Conservation (phyloP, 768 basidiomycete genomes). For the Kwoniella bestiolae region DNA sequence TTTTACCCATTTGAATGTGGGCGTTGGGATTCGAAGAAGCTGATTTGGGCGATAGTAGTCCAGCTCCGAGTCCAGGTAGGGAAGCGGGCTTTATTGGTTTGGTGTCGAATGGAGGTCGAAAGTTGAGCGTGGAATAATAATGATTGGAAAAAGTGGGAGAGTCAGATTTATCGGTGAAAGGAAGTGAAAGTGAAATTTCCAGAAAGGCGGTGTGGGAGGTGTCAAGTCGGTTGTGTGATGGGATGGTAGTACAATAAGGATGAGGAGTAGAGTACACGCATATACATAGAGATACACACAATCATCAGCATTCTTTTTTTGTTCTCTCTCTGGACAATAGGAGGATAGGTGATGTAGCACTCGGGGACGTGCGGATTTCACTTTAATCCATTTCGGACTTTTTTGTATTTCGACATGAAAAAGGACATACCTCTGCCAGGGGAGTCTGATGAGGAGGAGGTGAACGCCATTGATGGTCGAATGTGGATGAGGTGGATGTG, state of each 20-base stretch:
- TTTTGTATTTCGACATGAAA: neutral
- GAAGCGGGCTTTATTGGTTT: slow-evolving; percentile 21
- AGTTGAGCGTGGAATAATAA: neutral
- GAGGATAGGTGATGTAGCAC: neutral
- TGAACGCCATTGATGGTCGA: slow-evolving; percentile 35
- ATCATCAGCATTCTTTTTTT: slow-evolving; percentile 3
- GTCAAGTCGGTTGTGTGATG: neutral
- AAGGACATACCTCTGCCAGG: slow-evolving; percentile 37
- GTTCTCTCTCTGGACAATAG: slow-evolving; percentile 7
- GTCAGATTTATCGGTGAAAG: slow-evolving; percentile 4
- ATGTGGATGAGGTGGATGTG: slow-evolving; percentile 5
- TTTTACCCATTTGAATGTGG: slow-evolving; percentile 19
- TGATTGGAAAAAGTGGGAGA: neutral
- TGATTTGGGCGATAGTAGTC: slow-evolving; percentile 19
- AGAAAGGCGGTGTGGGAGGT: slow-evolving; percentile 11
- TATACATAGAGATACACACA: slow-evolving; percentile 4
- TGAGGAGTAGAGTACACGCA: neutral
- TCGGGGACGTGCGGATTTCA: slow-evolving; percentile 18
- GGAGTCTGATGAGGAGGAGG: slow-evolving; percentile 41
- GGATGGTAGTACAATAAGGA: neutral
- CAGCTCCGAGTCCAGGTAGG: slow-evolving; percentile 9
- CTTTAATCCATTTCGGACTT: slow-evolving; percentile 9
- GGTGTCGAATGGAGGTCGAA: too few species aligned
- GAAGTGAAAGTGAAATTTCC: slow-evolving; percentile 14
- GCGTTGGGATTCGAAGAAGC: neutral